Percentiles rank a stretch among this genome's conserved stretches.
phyloP scores from a whole-genome alignment of 306 rosid genomes.

The Sicyos baderoa region DNA sequence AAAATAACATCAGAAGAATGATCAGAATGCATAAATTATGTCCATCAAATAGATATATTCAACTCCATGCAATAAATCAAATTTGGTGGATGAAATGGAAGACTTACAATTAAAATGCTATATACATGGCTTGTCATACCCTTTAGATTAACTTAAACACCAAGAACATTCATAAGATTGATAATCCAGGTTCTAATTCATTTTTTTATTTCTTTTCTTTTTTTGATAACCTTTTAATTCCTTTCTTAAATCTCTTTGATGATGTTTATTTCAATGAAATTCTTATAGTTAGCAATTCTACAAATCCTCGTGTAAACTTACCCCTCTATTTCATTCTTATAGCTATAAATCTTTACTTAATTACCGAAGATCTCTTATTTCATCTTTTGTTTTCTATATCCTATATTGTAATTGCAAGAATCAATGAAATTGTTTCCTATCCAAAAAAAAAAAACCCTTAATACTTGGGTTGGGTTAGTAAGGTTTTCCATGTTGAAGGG shows the following conservation, averaged over 20 bases:
- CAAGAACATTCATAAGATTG: slow-evolving; percentile 3
- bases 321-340: too few species aligned
- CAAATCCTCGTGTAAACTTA: too few species aligned
- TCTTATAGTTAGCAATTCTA: background rate
- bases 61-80: background rate
- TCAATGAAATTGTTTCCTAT: too few species aligned
- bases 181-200: background rate
- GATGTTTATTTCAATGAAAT: background rate
- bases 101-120: background rate
- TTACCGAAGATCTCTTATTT: too few species aligned
- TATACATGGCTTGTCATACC: background rate
- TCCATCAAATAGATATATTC: slow-evolving; percentile 1
- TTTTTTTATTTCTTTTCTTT: background rate
- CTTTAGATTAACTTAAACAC: slow-evolving; percentile 5
- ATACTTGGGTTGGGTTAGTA: too few species aligned
- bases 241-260: slow-evolving; percentile 1
- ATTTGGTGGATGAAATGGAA: slow-evolving; percentile 7
- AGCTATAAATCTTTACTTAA: too few species aligned
- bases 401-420: too few species aligned
- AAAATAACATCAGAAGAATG: slow-evolving; percentile 30
- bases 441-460: too few species aligned
- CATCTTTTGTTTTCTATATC: too few species aligned
- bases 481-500: too few species aligned
- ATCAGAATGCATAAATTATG: slow-evolving; percentile 21
- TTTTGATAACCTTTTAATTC: background rate